phyloP scores from a whole-genome alignment of 2,329 filamentous ascomycete species.

The Aspergillus udagawae region DNA sequence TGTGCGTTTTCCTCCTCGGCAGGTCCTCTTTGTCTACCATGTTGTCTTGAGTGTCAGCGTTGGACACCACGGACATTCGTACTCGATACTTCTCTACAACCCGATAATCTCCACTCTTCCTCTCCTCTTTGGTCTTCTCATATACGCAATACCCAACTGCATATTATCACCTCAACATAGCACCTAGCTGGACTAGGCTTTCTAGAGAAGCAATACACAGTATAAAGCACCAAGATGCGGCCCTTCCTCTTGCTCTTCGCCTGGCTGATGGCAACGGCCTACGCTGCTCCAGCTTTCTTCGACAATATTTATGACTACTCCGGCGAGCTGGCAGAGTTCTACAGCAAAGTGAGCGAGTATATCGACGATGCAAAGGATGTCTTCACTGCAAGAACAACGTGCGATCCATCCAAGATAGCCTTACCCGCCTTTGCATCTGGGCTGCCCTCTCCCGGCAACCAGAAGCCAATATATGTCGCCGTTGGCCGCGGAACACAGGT shows the following conservation, averaged over 20 bases:
- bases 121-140: not conserved
- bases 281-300: conserved; percentile 33
- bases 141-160: not conserved
- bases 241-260: conserved; percentile 22
- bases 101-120: not conserved
- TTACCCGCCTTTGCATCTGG: conserved; percentile 51
- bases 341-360: conserved; percentile 36
- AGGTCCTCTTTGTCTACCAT: not conserved
- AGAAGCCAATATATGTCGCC: conserved; percentile 70
- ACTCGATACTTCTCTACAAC: not conserved
- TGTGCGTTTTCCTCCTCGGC: not conserved
- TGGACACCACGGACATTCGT: not conserved
- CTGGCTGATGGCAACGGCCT: conserved; percentile 28
- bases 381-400: conserved; percentile 19
- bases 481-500: conserved; percentile 74
- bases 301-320: conserved; percentile 36
- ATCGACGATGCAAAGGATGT: conserved; percentile 28
- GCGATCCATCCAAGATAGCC: conserved; percentile 31
- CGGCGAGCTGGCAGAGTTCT: conserved; percentile 38
- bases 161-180: not conserved
- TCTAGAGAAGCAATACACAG: not conserved
- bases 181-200: not conserved
- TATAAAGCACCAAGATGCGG: conserved; percentile 15
- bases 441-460: conserved; percentile 59
- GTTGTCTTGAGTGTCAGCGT: not conserved